Evolutionary conservation across 2,329 filamentous ascomycete genomes (phyloP).

Genomic region (Nemania sp.): DNA sequence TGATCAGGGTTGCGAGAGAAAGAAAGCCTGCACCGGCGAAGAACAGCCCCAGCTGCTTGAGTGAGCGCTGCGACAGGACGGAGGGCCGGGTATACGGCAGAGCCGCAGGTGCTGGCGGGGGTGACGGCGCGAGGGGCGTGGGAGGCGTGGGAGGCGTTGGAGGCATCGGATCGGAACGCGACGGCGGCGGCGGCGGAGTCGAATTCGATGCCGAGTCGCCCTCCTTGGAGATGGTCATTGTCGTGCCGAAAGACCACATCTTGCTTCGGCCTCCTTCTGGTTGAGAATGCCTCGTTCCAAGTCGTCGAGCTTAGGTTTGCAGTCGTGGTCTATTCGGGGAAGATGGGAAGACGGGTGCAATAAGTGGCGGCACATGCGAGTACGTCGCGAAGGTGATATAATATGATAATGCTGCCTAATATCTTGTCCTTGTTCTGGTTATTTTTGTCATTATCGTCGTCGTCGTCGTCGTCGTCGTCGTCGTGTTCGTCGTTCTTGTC

Average conservation of each 20-base stretch:
- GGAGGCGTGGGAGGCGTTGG: slow-evolving; percentile 15
- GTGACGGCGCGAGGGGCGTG: slow-evolving; percentile 2
- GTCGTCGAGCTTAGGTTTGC: too few species aligned
- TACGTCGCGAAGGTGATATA: too few species aligned
- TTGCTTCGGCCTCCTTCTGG: neutral
- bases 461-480: too few species aligned
- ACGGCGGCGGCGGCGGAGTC: neutral
- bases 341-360: too few species aligned
- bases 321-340: too few species aligned
- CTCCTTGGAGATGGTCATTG: slow-evolving; percentile 42
- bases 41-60: slow-evolving; percentile 71
- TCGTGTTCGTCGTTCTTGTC: too few species aligned
- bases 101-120: neutral
- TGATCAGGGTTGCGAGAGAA: slow-evolving; percentile 70
- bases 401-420: too few species aligned
- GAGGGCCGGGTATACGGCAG: slow-evolving; percentile 29
- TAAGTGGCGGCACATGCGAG: too few species aligned
- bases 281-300: neutral
- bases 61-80: slow-evolving; percentile 52
- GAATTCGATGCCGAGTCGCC: slow-evolving; percentile 27
- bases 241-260: slow-evolving; percentile 45
- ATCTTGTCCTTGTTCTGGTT: too few species aligned
- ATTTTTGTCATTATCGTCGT: too few species aligned
- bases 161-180: slow-evolving; percentile 10
- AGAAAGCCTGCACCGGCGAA: slow-evolving; percentile 78